phyloP scores from a whole-genome alignment of 352 stramenopile species.

The Peronosclerospora sorghi region DNA sequence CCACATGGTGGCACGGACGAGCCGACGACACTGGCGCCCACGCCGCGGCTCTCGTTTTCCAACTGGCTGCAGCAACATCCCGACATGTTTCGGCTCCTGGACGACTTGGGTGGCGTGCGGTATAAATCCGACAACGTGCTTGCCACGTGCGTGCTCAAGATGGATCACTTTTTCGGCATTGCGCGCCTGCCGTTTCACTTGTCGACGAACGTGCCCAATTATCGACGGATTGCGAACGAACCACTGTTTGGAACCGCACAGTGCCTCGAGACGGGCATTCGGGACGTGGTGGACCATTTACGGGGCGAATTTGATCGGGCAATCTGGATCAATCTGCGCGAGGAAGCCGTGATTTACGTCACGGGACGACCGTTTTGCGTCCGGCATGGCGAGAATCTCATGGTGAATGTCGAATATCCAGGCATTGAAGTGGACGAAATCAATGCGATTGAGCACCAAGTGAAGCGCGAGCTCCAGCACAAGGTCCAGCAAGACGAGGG shows the following conservation, averaged over 20 bases:
- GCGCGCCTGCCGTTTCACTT: constrained; percentile 51
- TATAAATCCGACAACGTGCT: constrained; percentile 81
- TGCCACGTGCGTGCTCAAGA: constrained; percentile 74
- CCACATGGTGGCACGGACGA: constrained; percentile 3
- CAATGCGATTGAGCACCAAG: constrained; percentile 65
- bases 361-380: constrained; percentile 77
- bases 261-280: constrained; percentile 61
- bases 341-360: constrained; percentile 88
- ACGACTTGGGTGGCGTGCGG: constrained; percentile 65
- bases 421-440: constrained; percentile 87
- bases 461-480: constrained; percentile 76
- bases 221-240: constrained; percentile 62
- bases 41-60: constrained; percentile 46
- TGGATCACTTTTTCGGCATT: constrained; percentile 84
- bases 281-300: constrained; percentile 52
- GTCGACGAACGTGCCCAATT: constrained; percentile 75
- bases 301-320: constrained; percentile 44
- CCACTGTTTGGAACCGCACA: constrained; percentile 82
- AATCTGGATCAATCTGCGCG: constrained; percentile 87
- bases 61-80: constrained; percentile 71
- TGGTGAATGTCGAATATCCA: constrained; percentile 83
- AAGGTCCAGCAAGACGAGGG: constrained; percentile 68
- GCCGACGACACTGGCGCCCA: constrained; percentile 1
- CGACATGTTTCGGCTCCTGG: constrained; percentile 59
- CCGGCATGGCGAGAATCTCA: constrained; percentile 64